These are phyloP conservation scores for Tephrocybe sp. DNA, from an alignment of 768 basidiomycete species.

Conservation along the genomic window DNA sequence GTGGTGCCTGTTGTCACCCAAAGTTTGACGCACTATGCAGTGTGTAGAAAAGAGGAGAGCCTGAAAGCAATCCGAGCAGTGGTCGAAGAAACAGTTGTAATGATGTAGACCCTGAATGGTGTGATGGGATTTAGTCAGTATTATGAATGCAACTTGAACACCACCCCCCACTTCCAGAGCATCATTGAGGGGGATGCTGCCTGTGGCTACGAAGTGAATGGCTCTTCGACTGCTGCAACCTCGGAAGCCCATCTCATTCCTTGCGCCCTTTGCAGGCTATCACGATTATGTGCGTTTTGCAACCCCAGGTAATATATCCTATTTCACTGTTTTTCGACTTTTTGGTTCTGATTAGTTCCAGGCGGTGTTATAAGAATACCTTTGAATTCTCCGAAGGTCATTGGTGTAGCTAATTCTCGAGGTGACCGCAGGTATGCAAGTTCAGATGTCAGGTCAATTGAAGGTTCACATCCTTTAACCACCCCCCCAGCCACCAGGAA, in stretches of 20 bases:
- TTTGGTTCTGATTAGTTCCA: conserved; percentile 23
- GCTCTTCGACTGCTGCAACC: conserved; percentile 23
- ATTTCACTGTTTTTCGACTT: neutral
- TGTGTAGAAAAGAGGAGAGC: too few relatives aligned
- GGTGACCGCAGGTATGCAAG: conserved; percentile 63
- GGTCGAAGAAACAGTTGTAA: too few relatives aligned
- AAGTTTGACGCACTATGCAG: too few relatives aligned
- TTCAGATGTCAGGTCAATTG: neutral
- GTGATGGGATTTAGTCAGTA: neutral
- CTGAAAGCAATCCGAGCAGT: too few relatives aligned
- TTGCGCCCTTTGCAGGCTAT: conserved; percentile 35
- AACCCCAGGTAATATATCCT: conserved; percentile 28
- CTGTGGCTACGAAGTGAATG: conserved; percentile 21
- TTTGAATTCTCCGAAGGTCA: conserved; percentile 71
- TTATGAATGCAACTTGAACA: neutral
- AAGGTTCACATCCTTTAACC: neutral
- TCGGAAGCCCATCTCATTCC: conserved; percentile 12
- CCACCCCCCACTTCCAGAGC: neutral
- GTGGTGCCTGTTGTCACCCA: too few relatives aligned
- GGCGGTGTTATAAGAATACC: conserved; percentile 69
- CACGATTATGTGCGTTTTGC: conserved; percentile 71
- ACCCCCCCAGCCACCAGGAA: conserved; percentile 72
- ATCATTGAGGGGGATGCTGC: conserved; percentile 20
- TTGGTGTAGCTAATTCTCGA: conserved; percentile 72
- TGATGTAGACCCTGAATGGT: too few relatives aligned